A percentile compares a stretch with the other conserved stretches of the same genome.
These are phyloP conservation scores for Glaciozyma antarctica DNA, from an alignment of 768 basidiomycete species.

Conservation along the genomic window DNA sequence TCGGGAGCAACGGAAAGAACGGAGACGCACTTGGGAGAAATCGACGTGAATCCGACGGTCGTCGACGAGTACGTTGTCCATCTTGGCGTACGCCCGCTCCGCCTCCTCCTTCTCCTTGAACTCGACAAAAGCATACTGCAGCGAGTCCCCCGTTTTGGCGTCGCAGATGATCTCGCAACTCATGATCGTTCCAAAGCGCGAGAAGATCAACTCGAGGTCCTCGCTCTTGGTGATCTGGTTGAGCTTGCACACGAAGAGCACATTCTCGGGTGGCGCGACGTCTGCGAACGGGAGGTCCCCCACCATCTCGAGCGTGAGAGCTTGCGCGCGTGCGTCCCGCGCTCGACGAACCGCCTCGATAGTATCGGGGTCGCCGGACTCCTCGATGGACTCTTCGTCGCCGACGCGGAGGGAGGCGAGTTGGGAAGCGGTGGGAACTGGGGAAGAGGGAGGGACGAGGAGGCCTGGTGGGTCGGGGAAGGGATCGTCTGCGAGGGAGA, in stretches of 20 bases:
- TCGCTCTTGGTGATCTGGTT: slow-evolving; percentile 92
- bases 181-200: slow-evolving; percentile 87
- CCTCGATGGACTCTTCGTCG: slow-evolving; percentile 69
- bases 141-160: slow-evolving; percentile 86
- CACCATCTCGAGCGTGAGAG: slow-evolving; percentile 97
- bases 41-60: slow-evolving; percentile 98
- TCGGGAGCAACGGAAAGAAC: not conserved
- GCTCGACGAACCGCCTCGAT: slow-evolving; percentile 69
- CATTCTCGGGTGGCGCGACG: slow-evolving; percentile 94
- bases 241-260: slow-evolving; percentile 95
- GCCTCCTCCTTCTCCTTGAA: slow-evolving; percentile 89
- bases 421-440: slow-evolving; percentile 67
- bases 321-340: slow-evolving; percentile 82
- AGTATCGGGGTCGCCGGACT: slow-evolving; percentile 63
- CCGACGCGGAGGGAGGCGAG: slow-evolving; percentile 67
- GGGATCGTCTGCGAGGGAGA: slow-evolving; percentile 63
- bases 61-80: slow-evolving; percentile 98
- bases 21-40: slow-evolving; percentile 53
- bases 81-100: slow-evolving; percentile 98
- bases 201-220: slow-evolving; percentile 94
- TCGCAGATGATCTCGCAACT: slow-evolving; percentile 96
- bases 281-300: slow-evolving; percentile 97
- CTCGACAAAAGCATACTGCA: slow-evolving; percentile 98
- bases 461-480: slow-evolving; percentile 79
- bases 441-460: slow-evolving; percentile 60